These are phyloP conservation scores for Dichotomocladium elegans DNA, from an alignment of 371 early-diverging fungal species.

Conservation along the genomic window DNA sequence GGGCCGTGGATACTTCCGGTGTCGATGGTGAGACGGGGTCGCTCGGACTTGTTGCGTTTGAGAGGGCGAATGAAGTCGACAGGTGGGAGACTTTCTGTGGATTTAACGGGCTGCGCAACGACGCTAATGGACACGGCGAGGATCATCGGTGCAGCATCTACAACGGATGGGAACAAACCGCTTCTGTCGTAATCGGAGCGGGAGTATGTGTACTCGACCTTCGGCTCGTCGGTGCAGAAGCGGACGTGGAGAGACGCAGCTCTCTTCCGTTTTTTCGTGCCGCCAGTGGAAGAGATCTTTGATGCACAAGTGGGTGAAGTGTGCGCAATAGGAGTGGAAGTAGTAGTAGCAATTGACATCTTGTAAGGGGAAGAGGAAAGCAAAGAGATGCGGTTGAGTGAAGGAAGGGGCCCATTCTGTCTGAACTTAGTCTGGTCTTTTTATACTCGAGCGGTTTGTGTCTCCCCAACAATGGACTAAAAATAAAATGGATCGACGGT, in stretches of 20 bases:
- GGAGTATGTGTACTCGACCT: constrained; percentile 35
- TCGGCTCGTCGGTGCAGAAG: constrained; percentile 30
- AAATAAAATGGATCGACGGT: constrained; percentile 1
- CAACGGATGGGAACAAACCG: constrained; percentile 18
- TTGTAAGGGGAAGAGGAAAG: background rate
- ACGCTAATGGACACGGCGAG: constrained; percentile 3
- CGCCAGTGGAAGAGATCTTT: background rate
- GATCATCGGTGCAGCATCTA: background rate
- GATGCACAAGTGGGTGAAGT: background rate
- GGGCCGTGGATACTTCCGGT: constrained; percentile 37
- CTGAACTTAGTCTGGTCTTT: background rate
- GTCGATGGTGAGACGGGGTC: constrained; percentile 29
- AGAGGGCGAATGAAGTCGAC: background rate
- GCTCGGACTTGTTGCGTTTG: constrained; percentile 6
- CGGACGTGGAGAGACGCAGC: constrained; percentile 22
- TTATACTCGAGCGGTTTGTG: background rate
- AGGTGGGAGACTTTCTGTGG: background rate
- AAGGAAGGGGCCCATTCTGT: background rate
- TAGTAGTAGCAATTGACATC: background rate
- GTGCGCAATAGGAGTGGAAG: background rate
- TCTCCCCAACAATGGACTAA: background rate
- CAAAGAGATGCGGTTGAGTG: too few relatives aligned
- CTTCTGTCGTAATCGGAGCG: constrained; percentile 45
- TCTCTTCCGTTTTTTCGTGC: constrained; percentile 11
- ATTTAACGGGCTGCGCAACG: constrained; percentile 8